Percentiles rank a stretch among this genome's conserved stretches.
Evolutionary conservation across 805 yeast species (phyloP).

Genomic region (Torulaspora franciscae): DNA sequence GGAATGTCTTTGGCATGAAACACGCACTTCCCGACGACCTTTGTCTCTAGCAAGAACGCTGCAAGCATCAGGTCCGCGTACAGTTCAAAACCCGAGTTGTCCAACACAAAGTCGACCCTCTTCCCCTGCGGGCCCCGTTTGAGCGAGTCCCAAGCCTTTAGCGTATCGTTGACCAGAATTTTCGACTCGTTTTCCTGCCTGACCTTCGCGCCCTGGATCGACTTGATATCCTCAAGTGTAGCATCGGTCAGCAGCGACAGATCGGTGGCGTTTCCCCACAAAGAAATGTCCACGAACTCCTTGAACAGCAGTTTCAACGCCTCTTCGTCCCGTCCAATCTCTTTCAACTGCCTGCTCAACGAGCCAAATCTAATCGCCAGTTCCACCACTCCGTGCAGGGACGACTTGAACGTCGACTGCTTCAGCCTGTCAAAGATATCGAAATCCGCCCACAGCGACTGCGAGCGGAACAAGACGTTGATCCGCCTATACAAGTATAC

Average conservation of each 20-base stretch:
- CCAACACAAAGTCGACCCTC: slow-evolving; percentile 78
- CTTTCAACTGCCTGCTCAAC: slow-evolving; percentile 33
- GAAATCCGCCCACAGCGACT: slow-evolving; percentile 42
- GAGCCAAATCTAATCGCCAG: slow-evolving; percentile 60
- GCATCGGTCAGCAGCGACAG: slow-evolving; percentile 83
- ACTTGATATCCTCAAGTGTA: slow-evolving; percentile 82
- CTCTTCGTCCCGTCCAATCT: slow-evolving; percentile 27
- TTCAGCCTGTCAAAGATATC: slow-evolving; percentile 75
- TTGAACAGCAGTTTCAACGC: slow-evolving; percentile 55
- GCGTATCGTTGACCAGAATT: slow-evolving; percentile 72
- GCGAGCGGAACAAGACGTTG: slow-evolving; percentile 41
- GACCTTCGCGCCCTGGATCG: slow-evolving; percentile 86
- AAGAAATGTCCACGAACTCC: slow-evolving; percentile 80
- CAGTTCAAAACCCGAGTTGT: slow-evolving; percentile 92
- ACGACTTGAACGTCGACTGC: slow-evolving; percentile 66
- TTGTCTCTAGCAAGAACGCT: slow-evolving; percentile 63
- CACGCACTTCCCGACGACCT: slow-evolving; percentile 57
- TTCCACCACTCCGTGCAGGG: slow-evolving; percentile 74
- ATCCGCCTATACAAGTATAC: slow-evolving; percentile 74
- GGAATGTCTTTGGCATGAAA: slow-evolving; percentile 89
- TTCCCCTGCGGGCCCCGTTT: slow-evolving; percentile 16
- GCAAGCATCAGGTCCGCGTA: slow-evolving; percentile 75
- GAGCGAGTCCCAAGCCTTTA: slow-evolving; percentile 54
- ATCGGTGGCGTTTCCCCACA: slow-evolving; percentile 99
- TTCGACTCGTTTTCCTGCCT: slow-evolving; percentile 76